phyloP scores from a whole-genome alignment of 495 filamentous ascomycete genomes.

The Penicillium herquei region DNA sequence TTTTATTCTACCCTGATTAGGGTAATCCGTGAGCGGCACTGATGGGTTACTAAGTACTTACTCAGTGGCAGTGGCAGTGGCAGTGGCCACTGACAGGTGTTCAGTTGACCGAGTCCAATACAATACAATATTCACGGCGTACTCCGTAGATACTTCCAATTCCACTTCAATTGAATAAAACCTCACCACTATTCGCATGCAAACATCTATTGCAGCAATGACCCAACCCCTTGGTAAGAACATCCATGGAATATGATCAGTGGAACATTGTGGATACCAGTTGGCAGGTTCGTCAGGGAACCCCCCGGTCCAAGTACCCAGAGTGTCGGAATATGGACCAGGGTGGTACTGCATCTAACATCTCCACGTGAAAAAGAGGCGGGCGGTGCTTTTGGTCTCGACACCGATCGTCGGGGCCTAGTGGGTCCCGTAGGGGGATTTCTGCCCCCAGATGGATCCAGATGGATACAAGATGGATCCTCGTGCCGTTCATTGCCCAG shows the following conservation, averaged over 20 bases:
- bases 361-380: neutral
- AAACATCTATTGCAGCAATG: neutral
- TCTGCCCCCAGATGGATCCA: constrained; percentile 5
- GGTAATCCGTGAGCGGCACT: too few relatives aligned
- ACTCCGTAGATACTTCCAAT: neutral
- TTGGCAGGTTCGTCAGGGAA: too few relatives aligned
- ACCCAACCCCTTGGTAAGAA: neutral
- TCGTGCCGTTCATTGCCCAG: constrained; percentile 15
- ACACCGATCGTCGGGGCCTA: constrained; percentile 10
- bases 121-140: neutral
- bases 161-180: neutral
- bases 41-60: too few relatives aligned
- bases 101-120: too few relatives aligned
- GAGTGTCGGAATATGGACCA: too few relatives aligned
- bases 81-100: too few relatives aligned
- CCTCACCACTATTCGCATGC: neutral
- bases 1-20: too few relatives aligned
- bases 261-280: too few relatives aligned
- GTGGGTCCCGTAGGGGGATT: neutral
- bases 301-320: too few relatives aligned
- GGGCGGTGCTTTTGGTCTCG: neutral
- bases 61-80: too few relatives aligned
- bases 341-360: too few relatives aligned
- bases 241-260: neutral
- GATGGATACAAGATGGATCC: constrained; percentile 6